Percentiles rank a stretch among this genome's conserved stretches.
Evolutionary conservation across 495 filamentous ascomycete genomes (phyloP).

Genomic region (Glutinoglossum americanum): DNA sequence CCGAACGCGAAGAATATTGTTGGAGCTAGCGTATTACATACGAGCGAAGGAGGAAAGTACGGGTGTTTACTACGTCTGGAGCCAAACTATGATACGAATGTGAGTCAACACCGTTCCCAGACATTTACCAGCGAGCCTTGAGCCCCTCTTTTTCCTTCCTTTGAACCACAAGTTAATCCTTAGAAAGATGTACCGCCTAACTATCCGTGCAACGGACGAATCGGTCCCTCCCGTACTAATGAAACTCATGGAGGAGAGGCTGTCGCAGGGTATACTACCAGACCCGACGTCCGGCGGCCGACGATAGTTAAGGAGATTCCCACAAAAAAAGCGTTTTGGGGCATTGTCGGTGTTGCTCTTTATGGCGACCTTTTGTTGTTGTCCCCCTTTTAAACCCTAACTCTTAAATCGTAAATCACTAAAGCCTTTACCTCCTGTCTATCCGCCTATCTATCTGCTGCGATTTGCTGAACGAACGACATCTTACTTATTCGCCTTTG

Average conservation of each 20-base stretch:
- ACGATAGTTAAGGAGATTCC: neutral
- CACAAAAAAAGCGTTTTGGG: neutral
- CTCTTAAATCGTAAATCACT: neutral
- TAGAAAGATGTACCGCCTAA: slow-evolving; percentile 76
- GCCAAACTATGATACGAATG: slow-evolving; percentile 80
- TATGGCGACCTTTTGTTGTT: neutral
- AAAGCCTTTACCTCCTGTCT: too few relatives aligned
- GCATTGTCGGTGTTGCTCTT: neutral
- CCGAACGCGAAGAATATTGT: slow-evolving; percentile 84
- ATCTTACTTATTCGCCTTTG: too few relatives aligned
- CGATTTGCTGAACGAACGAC: too few relatives aligned
- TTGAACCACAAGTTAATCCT: neutral
- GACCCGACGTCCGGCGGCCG: neutral
- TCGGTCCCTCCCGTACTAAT: slow-evolving; percentile 56
- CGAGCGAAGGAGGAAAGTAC: slow-evolving; percentile 65
- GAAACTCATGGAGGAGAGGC: slow-evolving; percentile 66
- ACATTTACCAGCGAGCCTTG: neutral
- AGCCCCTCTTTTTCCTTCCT: neutral
- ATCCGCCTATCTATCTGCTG: too few relatives aligned
- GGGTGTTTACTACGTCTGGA: slow-evolving; percentile 86
- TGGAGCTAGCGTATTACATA: slow-evolving; percentile 76
- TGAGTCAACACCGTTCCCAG: slow-evolving; percentile 19
- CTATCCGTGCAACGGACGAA: slow-evolving; percentile 87
- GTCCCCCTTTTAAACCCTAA: neutral
- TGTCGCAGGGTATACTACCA: slow-evolving; percentile 30